phyloP scores from a whole-genome alignment of 768 basidiomycete species.

The Tylopilus vinaceipallidus region DNA sequence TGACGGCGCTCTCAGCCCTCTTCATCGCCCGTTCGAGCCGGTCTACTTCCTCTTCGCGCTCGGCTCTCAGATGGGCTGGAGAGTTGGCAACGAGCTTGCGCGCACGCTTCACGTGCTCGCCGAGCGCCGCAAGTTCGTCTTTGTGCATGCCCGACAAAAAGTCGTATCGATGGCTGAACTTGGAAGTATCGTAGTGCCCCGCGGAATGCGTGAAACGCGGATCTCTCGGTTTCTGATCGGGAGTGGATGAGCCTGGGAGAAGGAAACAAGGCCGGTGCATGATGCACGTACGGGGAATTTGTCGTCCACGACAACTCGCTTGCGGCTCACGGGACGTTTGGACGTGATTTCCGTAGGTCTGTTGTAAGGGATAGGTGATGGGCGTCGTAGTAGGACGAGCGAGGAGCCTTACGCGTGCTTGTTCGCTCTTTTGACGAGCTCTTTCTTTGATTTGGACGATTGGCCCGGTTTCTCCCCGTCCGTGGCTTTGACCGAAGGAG shows the following conservation, averaged over 20 bases:
- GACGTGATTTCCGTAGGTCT: constrained; percentile 84
- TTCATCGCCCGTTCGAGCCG: constrained; percentile 74
- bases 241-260: background rate
- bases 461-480: constrained; percentile 39
- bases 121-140: constrained; percentile 62
- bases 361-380: background rate
- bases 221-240: constrained; percentile 69
- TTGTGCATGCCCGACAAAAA: constrained; percentile 70
- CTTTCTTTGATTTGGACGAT: constrained; percentile 42
- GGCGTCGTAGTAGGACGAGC: background rate
- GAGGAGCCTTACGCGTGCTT: constrained; percentile 80
- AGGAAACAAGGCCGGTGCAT: background rate
- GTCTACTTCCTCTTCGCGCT: constrained; percentile 65
- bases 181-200: constrained; percentile 62
- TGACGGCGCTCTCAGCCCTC: constrained; percentile 72
- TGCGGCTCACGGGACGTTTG: constrained; percentile 78
- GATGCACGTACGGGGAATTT: constrained; percentile 52
- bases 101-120: constrained; percentile 65
- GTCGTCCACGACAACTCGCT: constrained; percentile 66
- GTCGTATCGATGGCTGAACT: constrained; percentile 67
- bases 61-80: constrained; percentile 55
- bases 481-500: constrained; percentile 21
- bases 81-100: constrained; percentile 60
- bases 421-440: constrained; percentile 58
- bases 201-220: constrained; percentile 79